Evolutionary conservation across 2,329 filamentous ascomycete genomes (phyloP), one percentile per base, ranked within the genome.

Genomic region (Fusarium denticulatum): DNA sequence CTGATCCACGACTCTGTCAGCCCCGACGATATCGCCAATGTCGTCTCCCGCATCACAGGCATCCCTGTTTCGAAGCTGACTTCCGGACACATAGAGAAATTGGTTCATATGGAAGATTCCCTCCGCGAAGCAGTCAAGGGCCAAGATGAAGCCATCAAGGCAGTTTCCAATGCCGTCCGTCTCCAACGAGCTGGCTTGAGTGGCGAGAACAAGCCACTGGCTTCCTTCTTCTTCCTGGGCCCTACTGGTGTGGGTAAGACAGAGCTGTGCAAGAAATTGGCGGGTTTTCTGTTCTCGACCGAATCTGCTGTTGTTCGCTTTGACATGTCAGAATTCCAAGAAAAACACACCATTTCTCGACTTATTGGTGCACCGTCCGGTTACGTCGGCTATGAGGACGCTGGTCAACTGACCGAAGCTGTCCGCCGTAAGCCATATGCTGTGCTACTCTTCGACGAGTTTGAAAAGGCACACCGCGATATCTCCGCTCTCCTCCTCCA

Each of bases 161-260:
- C 95, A 24, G 96, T 98, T 3, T 93, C 96, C 39, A 93, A 98
- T 79, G 96, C 96, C 1, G 96, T 99, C 14, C 91, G 96, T 26
- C 93, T 98, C 86, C 96, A 98, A 82, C 90, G 96, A 73, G 96
- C 96, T 14, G 96, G 96, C 2, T 86, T 98, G 14, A 97, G 93
- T 67, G 95, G 95, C 39, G 94, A 98, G 78, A 97, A 98, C 81
- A 89, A 95, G 2, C 96, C 96, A 0, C 87, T 97, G 11, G 96
- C 96, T 1, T 97, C 93, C 1, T 98, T 98, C 85, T 98, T 98
- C 92, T 98, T 98, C 88, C 88, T 98, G 7, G 96, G 96, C 0
- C 96, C 96, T 10, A 98, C 96, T 1, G 96, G 96, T 79, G 96
- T 98, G 24, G 96, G 96, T 64, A 99, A 98, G 86, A 99, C 96